A percentile compares a stretch with the other conserved stretches of the same genome.
Conservation (phyloP, 208 protist genomes). For the Leishmania gerbilli region DNA sequence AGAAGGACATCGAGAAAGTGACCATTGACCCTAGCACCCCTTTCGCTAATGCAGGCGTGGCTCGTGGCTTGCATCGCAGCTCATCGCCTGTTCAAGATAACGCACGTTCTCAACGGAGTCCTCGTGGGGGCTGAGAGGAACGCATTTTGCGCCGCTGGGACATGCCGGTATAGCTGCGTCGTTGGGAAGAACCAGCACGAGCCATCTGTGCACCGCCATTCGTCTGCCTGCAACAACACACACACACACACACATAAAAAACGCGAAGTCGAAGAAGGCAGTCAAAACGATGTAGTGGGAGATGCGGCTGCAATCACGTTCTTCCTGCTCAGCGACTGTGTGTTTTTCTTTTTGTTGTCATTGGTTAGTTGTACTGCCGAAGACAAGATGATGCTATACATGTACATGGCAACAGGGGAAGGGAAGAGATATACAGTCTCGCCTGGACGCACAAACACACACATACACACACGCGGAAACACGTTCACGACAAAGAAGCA, state of each 20-base stretch:
- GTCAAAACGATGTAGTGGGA: not conserved
- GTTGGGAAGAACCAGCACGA: not conserved
- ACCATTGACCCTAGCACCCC: not conserved
- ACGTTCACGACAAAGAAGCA: not conserved
- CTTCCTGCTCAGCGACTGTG: not conserved
- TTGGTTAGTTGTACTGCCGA: not conserved
- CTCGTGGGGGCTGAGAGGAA: not conserved
- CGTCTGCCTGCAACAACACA: too few species aligned
- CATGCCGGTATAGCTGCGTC: not conserved
- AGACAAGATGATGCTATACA: not conserved
- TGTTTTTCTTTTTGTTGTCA: not conserved
- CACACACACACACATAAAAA: not conserved
- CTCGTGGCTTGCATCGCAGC: not conserved
- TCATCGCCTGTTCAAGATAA: not conserved
- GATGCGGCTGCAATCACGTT: not conserved
- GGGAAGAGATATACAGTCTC: not conserved
- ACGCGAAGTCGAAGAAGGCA: not conserved
- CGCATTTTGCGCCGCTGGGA: not conserved
- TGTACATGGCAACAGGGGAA: slow-evolving; percentile 12
- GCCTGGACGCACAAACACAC: not conserved
- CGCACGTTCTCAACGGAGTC: not conserved
- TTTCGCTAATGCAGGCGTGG: not conserved
- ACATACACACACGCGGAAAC: not conserved
- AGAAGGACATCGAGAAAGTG: not conserved
- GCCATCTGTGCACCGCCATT: not conserved